Conservation (phyloP, 257 asterid genomes). For the Solanum arcanum region DNA sequence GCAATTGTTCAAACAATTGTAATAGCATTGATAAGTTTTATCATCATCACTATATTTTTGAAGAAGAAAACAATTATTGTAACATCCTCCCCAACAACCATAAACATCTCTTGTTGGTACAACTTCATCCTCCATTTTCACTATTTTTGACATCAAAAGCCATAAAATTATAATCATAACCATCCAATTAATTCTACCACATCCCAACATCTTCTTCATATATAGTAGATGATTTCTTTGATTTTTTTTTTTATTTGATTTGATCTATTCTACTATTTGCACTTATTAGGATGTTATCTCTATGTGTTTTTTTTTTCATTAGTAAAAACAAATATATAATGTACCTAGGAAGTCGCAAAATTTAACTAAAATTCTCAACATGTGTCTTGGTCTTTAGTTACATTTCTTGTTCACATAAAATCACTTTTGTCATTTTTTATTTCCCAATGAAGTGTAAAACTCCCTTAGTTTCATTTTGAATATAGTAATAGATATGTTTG, state of each 20-base stretch:
- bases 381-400: not conserved
- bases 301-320: not conserved
- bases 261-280: not conserved
- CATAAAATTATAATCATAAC: not conserved
- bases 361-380: not conserved
- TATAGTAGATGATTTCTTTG: not conserved
- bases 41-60: not conserved
- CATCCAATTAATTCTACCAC: not conserved
- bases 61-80: not conserved
- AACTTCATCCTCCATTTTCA: not conserved
- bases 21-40: not conserved
- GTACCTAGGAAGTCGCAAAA: not conserved
- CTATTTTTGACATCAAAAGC: not conserved
- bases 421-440: not conserved
- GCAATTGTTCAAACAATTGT: not conserved
- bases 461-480: too few species aligned
- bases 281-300: not conserved
- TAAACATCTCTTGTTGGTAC: not conserved
- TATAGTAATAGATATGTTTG: too few species aligned
- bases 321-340: not conserved
- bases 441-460: not conserved
- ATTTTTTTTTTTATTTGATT: not conserved
- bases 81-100: constrained; percentile 8
- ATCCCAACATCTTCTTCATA: not conserved
- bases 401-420: not conserved